Evolutionary conservation across 2,329 filamentous ascomycete genomes (phyloP).

Genomic region (Teratosphaeria zuluensis): DNA sequence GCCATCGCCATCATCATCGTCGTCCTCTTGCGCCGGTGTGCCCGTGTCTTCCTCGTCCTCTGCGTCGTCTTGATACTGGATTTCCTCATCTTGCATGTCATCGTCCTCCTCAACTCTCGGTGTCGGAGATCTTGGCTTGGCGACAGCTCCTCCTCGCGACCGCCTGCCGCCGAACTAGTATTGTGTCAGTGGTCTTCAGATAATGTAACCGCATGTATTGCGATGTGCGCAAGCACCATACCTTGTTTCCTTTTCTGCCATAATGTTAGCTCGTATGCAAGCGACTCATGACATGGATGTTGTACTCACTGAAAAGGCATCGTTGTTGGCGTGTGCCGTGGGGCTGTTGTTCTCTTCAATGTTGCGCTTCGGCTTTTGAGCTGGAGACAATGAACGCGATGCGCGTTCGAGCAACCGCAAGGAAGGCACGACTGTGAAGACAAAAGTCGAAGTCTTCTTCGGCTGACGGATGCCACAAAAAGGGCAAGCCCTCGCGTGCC

Average conservation of each 20-base stretch:
- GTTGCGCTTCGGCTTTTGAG: background rate
- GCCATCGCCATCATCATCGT: constrained; percentile 17
- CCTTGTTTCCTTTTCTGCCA: background rate
- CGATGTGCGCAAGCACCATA: background rate
- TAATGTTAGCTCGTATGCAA: background rate
- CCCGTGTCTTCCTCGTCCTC: constrained; percentile 19
- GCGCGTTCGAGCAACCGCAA: background rate
- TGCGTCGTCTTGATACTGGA: background rate
- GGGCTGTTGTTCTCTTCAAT: background rate
- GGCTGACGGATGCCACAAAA: background rate
- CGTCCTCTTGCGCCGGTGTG: constrained; percentile 12
- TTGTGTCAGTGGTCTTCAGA: background rate
- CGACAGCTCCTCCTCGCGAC: background rate
- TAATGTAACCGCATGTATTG: background rate
- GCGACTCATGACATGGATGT: background rate
- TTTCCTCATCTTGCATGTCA: constrained; percentile 10
- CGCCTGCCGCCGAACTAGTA: background rate
- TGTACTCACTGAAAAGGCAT: background rate
- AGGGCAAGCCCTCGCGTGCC: background rate
- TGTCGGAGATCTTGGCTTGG: background rate
- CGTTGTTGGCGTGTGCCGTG: background rate
- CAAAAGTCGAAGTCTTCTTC: background rate
- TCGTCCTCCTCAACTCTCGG: background rate
- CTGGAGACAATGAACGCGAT: background rate
- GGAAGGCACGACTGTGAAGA: background rate